phyloP scores from a whole-genome alignment of 345 rosid genomes.

The Bruguiera sexangula region DNA sequence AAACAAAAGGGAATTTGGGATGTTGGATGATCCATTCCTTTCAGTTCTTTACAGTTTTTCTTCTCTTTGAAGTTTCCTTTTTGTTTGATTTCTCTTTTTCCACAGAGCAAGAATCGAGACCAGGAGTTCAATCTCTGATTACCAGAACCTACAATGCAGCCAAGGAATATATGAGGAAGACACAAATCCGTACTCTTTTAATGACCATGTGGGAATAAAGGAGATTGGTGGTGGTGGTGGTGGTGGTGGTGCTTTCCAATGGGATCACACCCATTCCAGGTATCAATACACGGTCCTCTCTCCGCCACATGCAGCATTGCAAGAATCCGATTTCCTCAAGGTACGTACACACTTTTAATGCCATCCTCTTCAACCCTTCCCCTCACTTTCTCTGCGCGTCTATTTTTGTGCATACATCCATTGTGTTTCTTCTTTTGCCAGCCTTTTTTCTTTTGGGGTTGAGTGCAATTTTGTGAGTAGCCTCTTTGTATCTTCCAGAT shows the following conservation, averaged over 20 bases:
- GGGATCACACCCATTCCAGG: slow-evolving; percentile 25
- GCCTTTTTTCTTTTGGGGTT: no score
- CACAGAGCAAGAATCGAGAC: slow-evolving; percentile 44
- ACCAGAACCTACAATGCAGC: slow-evolving; percentile 46
- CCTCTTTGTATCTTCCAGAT: no score
- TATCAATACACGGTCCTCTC: slow-evolving; percentile 17
- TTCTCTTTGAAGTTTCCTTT: slow-evolving; percentile 14
- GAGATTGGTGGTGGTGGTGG: slow-evolving; percentile 37
- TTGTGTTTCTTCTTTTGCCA: no score
- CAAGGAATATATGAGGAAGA: slow-evolving; percentile 38
- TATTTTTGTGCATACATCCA: slow-evolving; percentile 16
- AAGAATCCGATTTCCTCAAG: slow-evolving; percentile 42
- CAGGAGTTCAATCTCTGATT: slow-evolving; percentile 42
- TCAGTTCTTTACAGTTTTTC: slow-evolving; percentile 10
- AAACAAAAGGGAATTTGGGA: slow-evolving; percentile 31
- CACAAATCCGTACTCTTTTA: slow-evolving; percentile 30
- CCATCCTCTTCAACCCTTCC: background rate
- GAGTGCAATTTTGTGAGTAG: no score
- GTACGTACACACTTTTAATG: slow-evolving; percentile 21
- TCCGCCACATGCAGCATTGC: slow-evolving; percentile 20
- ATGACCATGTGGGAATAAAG: slow-evolving; percentile 39
- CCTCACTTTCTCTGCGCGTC: background rate
- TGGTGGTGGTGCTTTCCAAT: slow-evolving; percentile 44
- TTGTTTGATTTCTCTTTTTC: slow-evolving; percentile 1
- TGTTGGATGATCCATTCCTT: slow-evolving; percentile 27